Base-by-base conservation (phyloP, 1,284 basidiomycete species). In the Schizophyllum amplum region DNA sequence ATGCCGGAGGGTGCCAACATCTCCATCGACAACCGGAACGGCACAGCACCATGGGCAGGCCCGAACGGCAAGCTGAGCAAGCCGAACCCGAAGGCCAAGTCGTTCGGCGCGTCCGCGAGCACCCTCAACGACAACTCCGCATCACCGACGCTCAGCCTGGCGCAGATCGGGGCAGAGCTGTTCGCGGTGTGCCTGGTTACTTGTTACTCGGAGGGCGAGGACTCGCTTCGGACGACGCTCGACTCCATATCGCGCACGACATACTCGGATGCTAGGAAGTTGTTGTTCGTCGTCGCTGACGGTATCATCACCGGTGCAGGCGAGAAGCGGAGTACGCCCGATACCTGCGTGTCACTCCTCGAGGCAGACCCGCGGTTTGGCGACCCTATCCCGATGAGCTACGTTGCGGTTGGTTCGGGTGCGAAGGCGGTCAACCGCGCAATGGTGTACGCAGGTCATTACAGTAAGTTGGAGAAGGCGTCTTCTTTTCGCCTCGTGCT, bases 301-400 rank as follows among this genome's bases (percentile, higher is more conserved):
- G 97, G 97, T 4, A 98, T 99, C 93, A 94, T 99, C 63, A 99
- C 96, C 0, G 97, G 97, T 53, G 87, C 87, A 3, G 97, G 97
- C 55, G 96, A 99, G 76, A 92, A 94, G 71, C 80, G 80, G 67
- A 94, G 91, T 63, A 99, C 96, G 4, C 97, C 97, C 9, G 97
- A 99, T 72, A 94, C 94, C 55, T 98, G 96, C 68, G 95, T 99
- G 46, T 81, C 86, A 54, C 72, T 99, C 61, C 72, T 99, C 58
- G 94, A 98, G 64, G 91, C 93, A 2, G 97, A 99, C 71, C 87
- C 92, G 21, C 82, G 96, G 5, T 99, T 99, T 67, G 95, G 96
- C 24, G 95, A 98, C 67, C 96, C 97, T 0, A 86, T 86, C 59
- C 94, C 97, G 5, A 98, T 99, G 96, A 88, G 82, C 59, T 99